Evolutionary conservation across 768 basidiomycete genomes (phyloP), one percentile per base, ranked within the genome.

Genomic region (Tylopilus plumbeoviolaceoides): DNA sequence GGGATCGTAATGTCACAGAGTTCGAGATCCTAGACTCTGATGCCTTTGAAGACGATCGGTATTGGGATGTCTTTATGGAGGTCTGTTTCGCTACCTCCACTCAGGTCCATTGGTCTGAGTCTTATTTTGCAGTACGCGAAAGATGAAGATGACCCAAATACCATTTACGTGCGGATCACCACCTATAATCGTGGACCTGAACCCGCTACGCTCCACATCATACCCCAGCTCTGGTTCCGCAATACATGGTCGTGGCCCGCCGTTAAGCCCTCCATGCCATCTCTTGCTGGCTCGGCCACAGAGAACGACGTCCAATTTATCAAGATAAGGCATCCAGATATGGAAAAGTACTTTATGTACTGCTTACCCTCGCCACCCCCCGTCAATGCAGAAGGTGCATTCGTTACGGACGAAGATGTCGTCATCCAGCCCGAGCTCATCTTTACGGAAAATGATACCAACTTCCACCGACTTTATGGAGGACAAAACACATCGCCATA

Each of bases 11-110:
- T 53, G 93, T 93, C 14, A 73, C 81, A 51, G 97, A 99, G 70
- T 98, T 82, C 64, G 97, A 99, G 72, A 85, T 98, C 62, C 72
- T 95, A 69, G 95, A 98, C 68, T 91, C 92, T 0, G 92, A 91
- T 54, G 81, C 77, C 1, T 97, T 98, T 63, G 90, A 95, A 54
- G 90, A 91, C 30, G 87, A 98, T 69, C 78, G 87, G 10, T 99
- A 99, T 70, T 99, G 97, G 97, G 97, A 99, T 68, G 84, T 99
- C 35, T 99, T 98, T 61, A 85, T 98, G 50, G 95, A 99, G 84
- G 94, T 91, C 53, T 46, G 33, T 4, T 28, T 20, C 45, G 40
- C 31, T 33, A 8, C 48, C 31, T 48, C 56, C 58, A 40, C 59
- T 47, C 33, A 33, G 27, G 27, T 50, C 38, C 30, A 27, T 14